Evolutionary conservation across 2,329 filamentous ascomycete genomes (phyloP).

Genomic region (Aspergillus sp.): DNA sequence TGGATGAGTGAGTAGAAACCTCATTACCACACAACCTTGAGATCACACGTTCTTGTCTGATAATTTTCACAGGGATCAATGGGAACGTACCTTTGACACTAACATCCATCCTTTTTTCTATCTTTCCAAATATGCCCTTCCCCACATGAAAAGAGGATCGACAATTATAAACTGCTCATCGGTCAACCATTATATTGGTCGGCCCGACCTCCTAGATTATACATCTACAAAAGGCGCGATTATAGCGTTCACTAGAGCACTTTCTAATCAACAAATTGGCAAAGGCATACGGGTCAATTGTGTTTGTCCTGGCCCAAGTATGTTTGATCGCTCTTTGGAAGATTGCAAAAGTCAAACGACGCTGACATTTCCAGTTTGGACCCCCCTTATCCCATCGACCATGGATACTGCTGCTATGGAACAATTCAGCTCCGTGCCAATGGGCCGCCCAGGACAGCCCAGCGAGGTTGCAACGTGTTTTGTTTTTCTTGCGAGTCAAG

Average conservation of each 20-base stretch:
- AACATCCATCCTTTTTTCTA: conserved; percentile 83
- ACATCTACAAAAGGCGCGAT: conserved; percentile 71
- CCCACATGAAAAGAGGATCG: conserved; percentile 68
- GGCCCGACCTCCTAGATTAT: conserved; percentile 76
- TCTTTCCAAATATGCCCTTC: conserved; percentile 70
- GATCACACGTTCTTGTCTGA: not conserved
- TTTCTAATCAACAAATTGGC: conserved; percentile 68
- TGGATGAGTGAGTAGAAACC: conserved; percentile 55
- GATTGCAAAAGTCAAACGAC: not conserved
- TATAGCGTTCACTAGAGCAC: conserved; percentile 69
- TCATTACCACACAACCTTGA: not conserved
- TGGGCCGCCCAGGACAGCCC: conserved; percentile 73
- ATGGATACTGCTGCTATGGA: conserved; percentile 68
- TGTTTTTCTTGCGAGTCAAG: conserved; percentile 71
- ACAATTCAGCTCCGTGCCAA: conserved; percentile 64
- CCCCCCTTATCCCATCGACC: conserved; percentile 67
- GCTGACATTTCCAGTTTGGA: conserved; percentile 55
- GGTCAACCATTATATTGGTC: conserved; percentile 77
- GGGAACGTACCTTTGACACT: conserved; percentile 72
- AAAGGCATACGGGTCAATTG: conserved; percentile 73
- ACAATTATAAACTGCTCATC: conserved; percentile 84
- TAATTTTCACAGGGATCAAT: conserved; percentile 58
- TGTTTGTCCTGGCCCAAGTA: conserved; percentile 67
- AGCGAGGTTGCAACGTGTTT: conserved; percentile 78
- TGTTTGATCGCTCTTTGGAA: conserved; percentile 4